Evolutionary conservation across 2,329 filamentous ascomycete species (phyloP).

Genomic region (Penicillium capsulatum): DNA sequence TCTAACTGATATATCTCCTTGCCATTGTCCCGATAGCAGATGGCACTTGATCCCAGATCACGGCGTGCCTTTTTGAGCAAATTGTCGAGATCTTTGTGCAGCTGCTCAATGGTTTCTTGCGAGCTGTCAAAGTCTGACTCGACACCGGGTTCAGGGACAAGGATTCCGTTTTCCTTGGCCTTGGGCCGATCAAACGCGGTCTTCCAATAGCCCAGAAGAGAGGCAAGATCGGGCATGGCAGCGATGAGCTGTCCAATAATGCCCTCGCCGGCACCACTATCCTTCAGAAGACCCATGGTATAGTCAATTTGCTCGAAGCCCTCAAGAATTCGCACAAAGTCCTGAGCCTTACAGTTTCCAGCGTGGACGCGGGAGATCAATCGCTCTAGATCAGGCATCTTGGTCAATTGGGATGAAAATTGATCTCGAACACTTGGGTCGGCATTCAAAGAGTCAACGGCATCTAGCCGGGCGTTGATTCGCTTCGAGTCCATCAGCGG

Average conservation of each 20-base stretch:
- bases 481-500: constrained; percentile 79
- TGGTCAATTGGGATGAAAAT: constrained; percentile 81
- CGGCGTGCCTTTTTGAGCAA: constrained; percentile 68
- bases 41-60: constrained; percentile 67
- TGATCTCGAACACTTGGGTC: constrained; percentile 76
- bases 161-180: constrained; percentile 71
- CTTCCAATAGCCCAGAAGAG: constrained; percentile 78
- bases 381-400: constrained; percentile 89
- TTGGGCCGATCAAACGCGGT: constrained; percentile 81
- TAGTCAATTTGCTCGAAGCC: constrained; percentile 98
- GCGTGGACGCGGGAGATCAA: constrained; percentile 93
- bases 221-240: constrained; percentile 77
- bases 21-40: constrained; percentile 78
- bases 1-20: constrained; percentile 98
- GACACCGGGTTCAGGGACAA: constrained; percentile 81
- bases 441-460: constrained; percentile 86
- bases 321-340: constrained; percentile 89
- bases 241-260: constrained; percentile 78
- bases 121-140: constrained; percentile 91
- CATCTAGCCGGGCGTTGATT: constrained; percentile 91
- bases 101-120: constrained; percentile 67
- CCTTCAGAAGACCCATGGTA: constrained; percentile 73
- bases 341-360: constrained; percentile 79
- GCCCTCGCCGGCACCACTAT: constrained; percentile 71
- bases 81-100: constrained; percentile 67